Evolutionary conservation across 2,329 filamentous ascomycete genomes (phyloP), one percentile per base, ranked within the genome.

Genomic region (Penicillium sp.): DNA sequence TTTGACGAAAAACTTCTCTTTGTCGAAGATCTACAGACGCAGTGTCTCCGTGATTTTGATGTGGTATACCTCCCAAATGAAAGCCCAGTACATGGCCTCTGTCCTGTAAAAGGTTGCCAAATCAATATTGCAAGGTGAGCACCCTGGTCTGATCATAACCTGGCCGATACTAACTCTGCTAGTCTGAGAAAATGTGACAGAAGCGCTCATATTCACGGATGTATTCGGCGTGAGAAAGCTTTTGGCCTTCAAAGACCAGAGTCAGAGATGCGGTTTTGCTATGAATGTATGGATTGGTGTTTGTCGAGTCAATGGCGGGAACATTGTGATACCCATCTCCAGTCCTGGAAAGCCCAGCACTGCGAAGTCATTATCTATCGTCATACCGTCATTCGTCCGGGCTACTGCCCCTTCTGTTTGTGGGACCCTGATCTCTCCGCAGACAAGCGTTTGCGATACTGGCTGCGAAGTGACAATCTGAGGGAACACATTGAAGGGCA

Each of bases 1-100:
- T 50, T 44, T 55, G 27, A 57, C 29, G 11, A 55, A 50, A 55
- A 45, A 49, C 49, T 55, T 40, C 38, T 49, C 9, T 51, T 51
- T 25, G 29, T 35, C 8, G 16, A 49, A 31, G 31, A 50, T 27
- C 38, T 53, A 28, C 14, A 50, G 14, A 53, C 30, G 28, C 31
- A 53, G 29, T 53, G 41, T 31, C 10, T 27, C 33, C 37, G 37
- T 48, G 41, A 57, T 41, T 54, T 50, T 29, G 30, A 53, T 35
- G 18, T 57, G 25, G 35, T 57, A 25, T 57, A 54, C 41, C 49
- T 57, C 29, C 52, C 38, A 10, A 39, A 35, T 18, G 27, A 57
- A 46, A 36, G 39, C 22, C 54, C 44, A 16, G 31, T 49, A 22
- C 11, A 53, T 18, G 27, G 53, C 6, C 14, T 42, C 16, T 56